Evolutionary conservation across 176 grass and related monocot genomes (phyloP).

Genomic region (Echinochloa phyllopogon): DNA sequence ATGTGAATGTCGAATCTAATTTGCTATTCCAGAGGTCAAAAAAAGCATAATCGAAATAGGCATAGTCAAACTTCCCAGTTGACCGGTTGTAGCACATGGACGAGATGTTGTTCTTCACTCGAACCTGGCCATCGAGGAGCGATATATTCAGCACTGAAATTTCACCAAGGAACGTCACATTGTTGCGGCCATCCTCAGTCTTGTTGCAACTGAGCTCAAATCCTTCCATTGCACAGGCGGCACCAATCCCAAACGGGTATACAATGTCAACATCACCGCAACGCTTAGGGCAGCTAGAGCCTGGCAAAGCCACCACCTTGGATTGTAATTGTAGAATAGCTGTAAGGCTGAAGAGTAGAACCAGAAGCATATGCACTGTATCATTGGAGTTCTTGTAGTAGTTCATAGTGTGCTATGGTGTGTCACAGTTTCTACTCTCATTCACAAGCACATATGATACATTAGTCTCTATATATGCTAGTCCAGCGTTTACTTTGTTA

Average conservation of each 20-base stretch:
- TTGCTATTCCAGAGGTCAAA: too few relatives aligned
- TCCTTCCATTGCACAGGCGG: conserved; percentile 17
- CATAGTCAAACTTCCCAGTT: not conserved
- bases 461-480: not conserved
- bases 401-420: not conserved
- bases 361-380: conserved; percentile 8
- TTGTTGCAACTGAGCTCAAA: conserved; percentile 12
- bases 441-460: not conserved
- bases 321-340: not conserved
- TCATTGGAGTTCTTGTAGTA: not conserved
- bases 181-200: not conserved
- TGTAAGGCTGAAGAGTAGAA: conserved; percentile 11
- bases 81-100: not conserved
- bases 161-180: not conserved
- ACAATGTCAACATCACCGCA: conserved; percentile 29
- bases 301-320: not conserved
- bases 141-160: conserved; percentile 7
- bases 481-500: not conserved
- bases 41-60: too few relatives aligned
- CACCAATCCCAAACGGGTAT: conserved; percentile 15
- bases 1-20: not conserved
- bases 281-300: not conserved
- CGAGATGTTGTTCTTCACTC: not conserved
- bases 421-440: not conserved
- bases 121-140: conserved; percentile 8